Evolutionary conservation across 768 basidiomycete genomes (phyloP).

Genomic region (Termitomyces sp.): DNA sequence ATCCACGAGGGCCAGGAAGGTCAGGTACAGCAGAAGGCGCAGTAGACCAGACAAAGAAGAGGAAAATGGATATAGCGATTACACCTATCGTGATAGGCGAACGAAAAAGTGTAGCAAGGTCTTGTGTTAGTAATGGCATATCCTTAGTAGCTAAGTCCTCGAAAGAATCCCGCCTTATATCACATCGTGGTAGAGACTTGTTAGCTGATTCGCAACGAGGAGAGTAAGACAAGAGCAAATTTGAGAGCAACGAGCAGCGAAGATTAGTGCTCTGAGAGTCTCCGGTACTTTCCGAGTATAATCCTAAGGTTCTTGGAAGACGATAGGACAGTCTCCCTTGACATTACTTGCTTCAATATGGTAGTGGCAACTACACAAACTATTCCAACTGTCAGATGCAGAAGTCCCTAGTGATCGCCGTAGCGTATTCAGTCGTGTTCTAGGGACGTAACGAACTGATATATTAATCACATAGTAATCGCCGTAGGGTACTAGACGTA

Average conservation of each 20-base stretch:
- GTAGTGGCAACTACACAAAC: too few relatives aligned
- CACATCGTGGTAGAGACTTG: background rate
- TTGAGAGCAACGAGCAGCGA: conserved; percentile 1
- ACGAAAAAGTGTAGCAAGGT: background rate
- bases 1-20: conserved; percentile 14
- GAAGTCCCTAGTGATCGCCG: too few relatives aligned
- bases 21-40: conserved; percentile 6
- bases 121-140: background rate
- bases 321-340: too few relatives aligned
- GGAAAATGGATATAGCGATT: background rate
- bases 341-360: too few relatives aligned
- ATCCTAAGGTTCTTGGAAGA: too few relatives aligned
- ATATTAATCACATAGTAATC: too few relatives aligned
- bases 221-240: background rate
- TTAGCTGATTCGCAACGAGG: background rate
- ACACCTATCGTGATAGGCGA: background rate
- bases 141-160: background rate
- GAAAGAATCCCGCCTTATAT: background rate
- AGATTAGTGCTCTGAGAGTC: too few relatives aligned
- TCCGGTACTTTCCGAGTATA: too few relatives aligned
- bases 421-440: too few relatives aligned
- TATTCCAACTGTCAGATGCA: too few relatives aligned
- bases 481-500: too few relatives aligned
- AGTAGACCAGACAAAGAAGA: conserved; percentile 7
- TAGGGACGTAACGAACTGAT: too few relatives aligned